These are phyloP conservation scores for Eucalyptus decipiens DNA, from an alignment of 345 rosid genomes.

Conservation along the genomic window DNA sequence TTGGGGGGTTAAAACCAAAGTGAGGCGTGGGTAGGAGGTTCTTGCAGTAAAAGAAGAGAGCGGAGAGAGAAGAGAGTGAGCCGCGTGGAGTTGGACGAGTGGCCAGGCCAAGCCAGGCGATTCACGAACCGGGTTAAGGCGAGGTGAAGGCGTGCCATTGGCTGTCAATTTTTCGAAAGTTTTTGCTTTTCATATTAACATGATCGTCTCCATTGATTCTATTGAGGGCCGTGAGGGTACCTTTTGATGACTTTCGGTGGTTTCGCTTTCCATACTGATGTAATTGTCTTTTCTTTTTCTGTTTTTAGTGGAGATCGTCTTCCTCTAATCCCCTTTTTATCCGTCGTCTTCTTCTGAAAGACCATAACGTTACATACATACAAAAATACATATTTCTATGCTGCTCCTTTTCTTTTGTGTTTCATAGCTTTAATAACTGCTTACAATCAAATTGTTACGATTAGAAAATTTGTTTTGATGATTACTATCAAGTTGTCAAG, in stretches of 20 bases:
- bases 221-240: not conserved
- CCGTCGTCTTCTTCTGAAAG: not conserved
- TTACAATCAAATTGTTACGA: not conserved
- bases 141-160: not conserved
- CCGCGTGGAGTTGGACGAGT: too few relatives aligned
- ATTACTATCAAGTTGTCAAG: not conserved
- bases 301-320: not conserved
- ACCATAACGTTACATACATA: not conserved
- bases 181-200: not conserved
- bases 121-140: not conserved
- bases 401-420: not conserved
- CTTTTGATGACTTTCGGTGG: not conserved
- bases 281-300: not conserved
- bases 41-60: too few relatives aligned
- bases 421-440: not conserved
- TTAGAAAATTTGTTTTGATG: not conserved
- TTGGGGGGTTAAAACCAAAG: too few relatives aligned
- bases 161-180: not conserved
- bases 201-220: not conserved
- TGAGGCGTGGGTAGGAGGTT: too few relatives aligned
- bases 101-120: too few relatives aligned
- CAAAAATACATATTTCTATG: not conserved
- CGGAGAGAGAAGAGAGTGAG: too few relatives aligned
- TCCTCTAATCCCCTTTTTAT: not conserved
- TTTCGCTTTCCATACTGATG: not conserved